Evolutionary conservation across 306 rosid species (phyloP), one percentile per base, ranked within the genome.

Genomic region (Prunus mongolica): DNA sequence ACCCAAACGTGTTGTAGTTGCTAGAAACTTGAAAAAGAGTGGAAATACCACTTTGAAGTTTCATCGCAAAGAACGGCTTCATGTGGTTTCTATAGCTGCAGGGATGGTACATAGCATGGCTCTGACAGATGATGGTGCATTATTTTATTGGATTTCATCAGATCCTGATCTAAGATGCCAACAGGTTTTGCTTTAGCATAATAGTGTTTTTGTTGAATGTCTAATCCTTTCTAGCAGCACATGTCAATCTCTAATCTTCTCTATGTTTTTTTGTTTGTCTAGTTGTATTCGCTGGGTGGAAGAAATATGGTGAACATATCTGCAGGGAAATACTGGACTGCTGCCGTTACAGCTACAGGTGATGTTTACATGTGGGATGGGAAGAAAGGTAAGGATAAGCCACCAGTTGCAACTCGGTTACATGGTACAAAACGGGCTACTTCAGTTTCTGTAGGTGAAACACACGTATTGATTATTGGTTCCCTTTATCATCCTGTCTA

Each of bases 291-390:
- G 10, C 80, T 90, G 79, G 86, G 93, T 55, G 96, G 97, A 82
- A 89, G 83, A 79, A 88, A 81, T 83, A 77, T 92, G 79, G 88
- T 84, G 67, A 90, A 77, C 78, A 79, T 95, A 73, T 95, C 96
- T 65, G 96, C 97, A 2, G 98, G 98, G 72, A 95, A 95, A 88
- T 92, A 92, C 80, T 92, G 98, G 97, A 84, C 87, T 73, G 81
- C 92, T 15, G 97, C 93, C 27, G 97, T 86, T 80, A 95, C 97
- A 72, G 84, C 89, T 71, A 86, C 93, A 25, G 98, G 98, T 82
- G 96, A 95, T 79, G 89, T 95, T 70, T 95, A 89, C 84, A 79
- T 83, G 91, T 95, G 98, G 93, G 97, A 95, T 75, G 98, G 91
- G 79, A 95, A 95, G 85, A 92, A 83, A 79, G 89, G 88, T 25